A percentile compares a stretch with the other conserved stretches of the same genome.
Evolutionary conservation across 495 filamentous ascomycete genomes (phyloP).

Genomic region (Penicillium tannophilum): DNA sequence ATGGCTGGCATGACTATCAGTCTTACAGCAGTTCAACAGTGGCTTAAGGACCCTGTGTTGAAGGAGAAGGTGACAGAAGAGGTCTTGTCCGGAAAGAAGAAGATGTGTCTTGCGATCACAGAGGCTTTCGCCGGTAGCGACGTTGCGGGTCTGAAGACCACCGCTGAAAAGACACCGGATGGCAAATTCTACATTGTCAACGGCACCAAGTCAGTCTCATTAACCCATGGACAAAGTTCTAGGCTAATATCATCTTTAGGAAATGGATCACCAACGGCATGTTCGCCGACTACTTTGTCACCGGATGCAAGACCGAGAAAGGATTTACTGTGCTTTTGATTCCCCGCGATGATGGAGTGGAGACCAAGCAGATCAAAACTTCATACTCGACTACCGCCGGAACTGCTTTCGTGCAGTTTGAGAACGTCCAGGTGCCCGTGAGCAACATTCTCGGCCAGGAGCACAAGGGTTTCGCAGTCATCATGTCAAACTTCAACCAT

Average conservation of each 20-base stretch:
- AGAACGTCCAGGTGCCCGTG: slow-evolving; percentile 83
- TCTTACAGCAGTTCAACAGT: slow-evolving; percentile 80
- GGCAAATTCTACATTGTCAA: slow-evolving; percentile 85
- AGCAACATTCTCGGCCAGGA: slow-evolving; percentile 80
- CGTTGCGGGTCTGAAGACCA: slow-evolving; percentile 80
- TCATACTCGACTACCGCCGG: slow-evolving; percentile 79
- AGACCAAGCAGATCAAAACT: slow-evolving; percentile 83
- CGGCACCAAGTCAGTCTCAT: slow-evolving; percentile 64
- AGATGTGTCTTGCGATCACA: slow-evolving; percentile 84
- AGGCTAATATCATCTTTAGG: slow-evolving; percentile 23
- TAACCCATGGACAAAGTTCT: background rate
- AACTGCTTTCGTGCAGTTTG: slow-evolving; percentile 80
- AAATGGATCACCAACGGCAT: slow-evolving; percentile 95
- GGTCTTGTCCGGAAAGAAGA: slow-evolving; percentile 78
- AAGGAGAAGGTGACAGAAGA: slow-evolving; percentile 69
- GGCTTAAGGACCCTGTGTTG: slow-evolving; percentile 65
- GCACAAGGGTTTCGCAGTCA: slow-evolving; percentile 86
- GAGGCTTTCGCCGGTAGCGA: slow-evolving; percentile 90
- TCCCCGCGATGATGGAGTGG: slow-evolving; percentile 65
- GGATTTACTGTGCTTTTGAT: slow-evolving; percentile 80
- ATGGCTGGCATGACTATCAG: slow-evolving; percentile 83
- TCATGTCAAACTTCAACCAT: slow-evolving; percentile 87
- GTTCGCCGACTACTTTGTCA: slow-evolving; percentile 83
- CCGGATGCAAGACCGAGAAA: slow-evolving; percentile 79
- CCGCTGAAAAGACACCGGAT: slow-evolving; percentile 77